Base-by-base conservation (phyloP, 768 basidiomycete genomes). In the Hortiboletus campestris region DNA sequence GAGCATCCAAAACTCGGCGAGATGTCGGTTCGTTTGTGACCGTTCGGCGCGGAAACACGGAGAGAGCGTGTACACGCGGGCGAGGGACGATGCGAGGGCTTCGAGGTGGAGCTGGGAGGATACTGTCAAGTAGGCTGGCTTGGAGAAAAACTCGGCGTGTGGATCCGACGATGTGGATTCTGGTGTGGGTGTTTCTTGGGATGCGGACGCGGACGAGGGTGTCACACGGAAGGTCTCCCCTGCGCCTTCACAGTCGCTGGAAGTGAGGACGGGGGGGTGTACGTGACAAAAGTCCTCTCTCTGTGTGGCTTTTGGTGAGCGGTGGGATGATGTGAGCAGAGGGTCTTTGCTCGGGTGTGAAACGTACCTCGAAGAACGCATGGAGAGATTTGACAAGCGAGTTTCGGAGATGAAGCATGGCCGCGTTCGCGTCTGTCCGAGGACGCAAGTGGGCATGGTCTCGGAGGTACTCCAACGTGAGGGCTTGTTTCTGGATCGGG, bases 1-100 rank as follows among this genome's bases (percentile, higher is more conserved):
- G 51, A 98, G 83, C 97, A 99, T 99, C 90, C 93, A 98, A 72
- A 99, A 99, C 71, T 99, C 97, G 48, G 92, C 85, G 13, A 99
- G 81, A 68, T 99, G 97, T n/a, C 96, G 80, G 32, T 84, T 83
- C 2, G 96, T 98, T 61, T 87, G 80, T 3, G 88, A 90, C 6
- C 84, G 84, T 67, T 99, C 97, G 20, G 97, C 96, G 16, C 97
- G 88, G 74, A 99, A 99, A 60, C 89, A 89, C 0, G 97, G 95
- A 0, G 91, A 87, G 22, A 99, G 82, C 1, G 95, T 95, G 75
- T 94, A 99, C 1, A 91, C 89, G 19, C 95, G 84, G 0, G 88
- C 81, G 17, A 95, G 72, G 0, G 91, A 81, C 8, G 84, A 79
- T 10, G 91, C 83, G 47, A 97, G 77, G 7, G 90, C 87, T 70